Evolutionary conservation across 2,329 filamentous ascomycete genomes (phyloP).

Genomic region (Diaporthe amygdali): DNA sequence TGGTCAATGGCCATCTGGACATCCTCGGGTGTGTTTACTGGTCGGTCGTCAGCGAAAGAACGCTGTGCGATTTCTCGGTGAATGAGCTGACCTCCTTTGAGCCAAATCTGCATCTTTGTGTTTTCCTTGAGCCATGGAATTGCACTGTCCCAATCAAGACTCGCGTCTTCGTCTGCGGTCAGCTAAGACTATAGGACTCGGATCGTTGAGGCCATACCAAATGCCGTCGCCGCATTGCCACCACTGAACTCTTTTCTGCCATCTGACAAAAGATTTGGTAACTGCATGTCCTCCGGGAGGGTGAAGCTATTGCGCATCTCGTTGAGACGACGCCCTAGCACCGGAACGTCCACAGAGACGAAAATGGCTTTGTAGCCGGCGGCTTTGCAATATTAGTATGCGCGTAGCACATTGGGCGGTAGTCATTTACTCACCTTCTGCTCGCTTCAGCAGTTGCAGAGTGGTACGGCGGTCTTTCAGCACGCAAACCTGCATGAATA

Average conservation of each 20-base stretch:
- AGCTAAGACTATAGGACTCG: neutral
- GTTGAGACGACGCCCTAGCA: conserved; percentile 57
- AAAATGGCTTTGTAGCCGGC: conserved; percentile 34
- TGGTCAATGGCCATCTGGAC: conserved; percentile 42
- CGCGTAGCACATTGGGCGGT: no score
- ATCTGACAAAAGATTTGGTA: conserved; percentile 43
- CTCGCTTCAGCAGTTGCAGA: neutral
- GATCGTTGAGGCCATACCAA: neutral
- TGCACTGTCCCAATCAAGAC: conserved; percentile 52
- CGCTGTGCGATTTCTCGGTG: fast-evolving
- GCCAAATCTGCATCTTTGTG: conserved; percentile 54
- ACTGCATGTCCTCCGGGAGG: conserved; percentile 47
- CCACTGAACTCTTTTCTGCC: neutral
- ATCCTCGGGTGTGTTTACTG: conserved; percentile 43
- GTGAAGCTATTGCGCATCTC: conserved; percentile 58
- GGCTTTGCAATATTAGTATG: neutral
- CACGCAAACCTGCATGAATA: conserved; percentile 61
- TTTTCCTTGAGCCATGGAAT: conserved; percentile 53
- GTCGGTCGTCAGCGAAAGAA: neutral
- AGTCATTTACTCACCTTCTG: neutral
- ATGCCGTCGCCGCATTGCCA: neutral
- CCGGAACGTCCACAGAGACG: conserved; percentile 59
- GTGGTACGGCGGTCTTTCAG: conserved; percentile 45
- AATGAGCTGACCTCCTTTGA: conserved; percentile 41
- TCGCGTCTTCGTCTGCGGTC: conserved; percentile 33